phyloP scores from a whole-genome alignment of 306 rosid species.

The Cicer bijugum region DNA sequence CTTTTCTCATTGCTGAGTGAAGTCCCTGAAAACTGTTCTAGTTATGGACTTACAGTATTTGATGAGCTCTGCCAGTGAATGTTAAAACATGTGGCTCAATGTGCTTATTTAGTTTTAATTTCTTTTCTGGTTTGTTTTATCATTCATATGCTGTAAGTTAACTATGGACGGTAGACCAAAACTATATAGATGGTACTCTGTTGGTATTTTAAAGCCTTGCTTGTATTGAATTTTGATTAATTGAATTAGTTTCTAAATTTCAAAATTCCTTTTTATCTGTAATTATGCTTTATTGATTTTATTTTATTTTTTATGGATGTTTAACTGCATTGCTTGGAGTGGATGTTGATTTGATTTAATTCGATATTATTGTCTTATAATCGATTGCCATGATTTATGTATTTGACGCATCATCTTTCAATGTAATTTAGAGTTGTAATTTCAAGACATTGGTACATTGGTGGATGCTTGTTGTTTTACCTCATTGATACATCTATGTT shows the following conservation, averaged over 20 bases:
- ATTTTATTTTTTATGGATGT: background rate
- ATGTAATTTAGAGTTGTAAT: conserved; percentile 23
- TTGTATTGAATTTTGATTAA: conserved; percentile 17
- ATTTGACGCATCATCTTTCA: conserved; percentile 1
- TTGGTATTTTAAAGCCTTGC: conserved; percentile 1
- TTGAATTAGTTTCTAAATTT: background rate
- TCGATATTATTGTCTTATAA: background rate
- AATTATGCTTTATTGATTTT: conserved; percentile 3
- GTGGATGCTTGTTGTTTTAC: conserved; percentile 17
- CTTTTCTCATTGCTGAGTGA: background rate
- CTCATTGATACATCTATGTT: conserved; percentile 17
- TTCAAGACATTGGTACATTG: background rate
- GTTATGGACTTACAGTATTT: background rate
- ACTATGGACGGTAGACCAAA: conserved; percentile 1
- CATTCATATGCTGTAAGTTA: background rate
- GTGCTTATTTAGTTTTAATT: conserved; percentile 20
- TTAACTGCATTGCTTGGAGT: conserved; percentile 12
- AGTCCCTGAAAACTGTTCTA: background rate
- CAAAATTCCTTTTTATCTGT: background rate
- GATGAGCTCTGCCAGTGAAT: conserved; percentile 10
- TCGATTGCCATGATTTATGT: background rate
- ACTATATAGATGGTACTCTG: conserved; percentile 19
- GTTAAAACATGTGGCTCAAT: background rate
- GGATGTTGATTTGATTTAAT: conserved; percentile 19
- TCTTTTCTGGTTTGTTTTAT: conserved; percentile 20